Percentiles rank a stretch among this genome's conserved stretches.
Evolutionary conservation across 1,284 basidiomycete genomes (phyloP).

Genomic region (Puccinia hordei): DNA sequence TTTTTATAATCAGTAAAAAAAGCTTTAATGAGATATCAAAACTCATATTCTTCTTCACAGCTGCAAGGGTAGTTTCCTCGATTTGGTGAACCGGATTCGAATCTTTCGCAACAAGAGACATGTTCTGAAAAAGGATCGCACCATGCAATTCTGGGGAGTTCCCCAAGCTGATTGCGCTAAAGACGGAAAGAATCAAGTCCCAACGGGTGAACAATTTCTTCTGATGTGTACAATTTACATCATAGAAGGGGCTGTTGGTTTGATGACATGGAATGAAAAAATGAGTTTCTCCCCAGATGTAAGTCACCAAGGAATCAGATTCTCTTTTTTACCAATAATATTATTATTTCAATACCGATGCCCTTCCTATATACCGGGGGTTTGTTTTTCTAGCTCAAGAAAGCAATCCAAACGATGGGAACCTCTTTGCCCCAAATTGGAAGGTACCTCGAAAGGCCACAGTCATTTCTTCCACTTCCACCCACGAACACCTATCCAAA

Average conservation of each 20-base stretch:
- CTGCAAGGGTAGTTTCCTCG: slow-evolving; percentile 41
- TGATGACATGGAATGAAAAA: slow-evolving; percentile 41
- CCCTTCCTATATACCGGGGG: too few relatives aligned
- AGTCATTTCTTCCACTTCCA: slow-evolving; percentile 39
- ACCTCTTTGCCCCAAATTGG: background rate
- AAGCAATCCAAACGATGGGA: slow-evolving; percentile 21
- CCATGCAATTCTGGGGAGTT: slow-evolving; percentile 43
- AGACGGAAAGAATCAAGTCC: slow-evolving; percentile 1
- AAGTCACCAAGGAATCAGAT: background rate
- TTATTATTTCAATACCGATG: background rate
- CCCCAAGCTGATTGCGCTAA: slow-evolving; percentile 25
- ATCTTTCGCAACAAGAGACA: slow-evolving; percentile 27
- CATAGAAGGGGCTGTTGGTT: slow-evolving; percentile 49
- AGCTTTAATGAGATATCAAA: background rate
- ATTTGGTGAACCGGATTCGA: slow-evolving; percentile 36
- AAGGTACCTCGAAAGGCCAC: slow-evolving; percentile 23
- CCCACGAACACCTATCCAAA: slow-evolving; percentile 14
- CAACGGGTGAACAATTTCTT: slow-evolving; percentile 39
- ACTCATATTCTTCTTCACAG: background rate
- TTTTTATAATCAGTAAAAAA: background rate
- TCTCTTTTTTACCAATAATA: background rate
- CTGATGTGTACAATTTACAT: slow-evolving; percentile 46
- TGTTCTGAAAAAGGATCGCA: slow-evolving; percentile 22
- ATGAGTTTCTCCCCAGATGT: slow-evolving; percentile 29
- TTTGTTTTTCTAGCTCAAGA: slow-evolving; percentile 4